Base-by-base conservation (phyloP, 805 yeast species). In the Blastobotrys muscicola region DNA sequence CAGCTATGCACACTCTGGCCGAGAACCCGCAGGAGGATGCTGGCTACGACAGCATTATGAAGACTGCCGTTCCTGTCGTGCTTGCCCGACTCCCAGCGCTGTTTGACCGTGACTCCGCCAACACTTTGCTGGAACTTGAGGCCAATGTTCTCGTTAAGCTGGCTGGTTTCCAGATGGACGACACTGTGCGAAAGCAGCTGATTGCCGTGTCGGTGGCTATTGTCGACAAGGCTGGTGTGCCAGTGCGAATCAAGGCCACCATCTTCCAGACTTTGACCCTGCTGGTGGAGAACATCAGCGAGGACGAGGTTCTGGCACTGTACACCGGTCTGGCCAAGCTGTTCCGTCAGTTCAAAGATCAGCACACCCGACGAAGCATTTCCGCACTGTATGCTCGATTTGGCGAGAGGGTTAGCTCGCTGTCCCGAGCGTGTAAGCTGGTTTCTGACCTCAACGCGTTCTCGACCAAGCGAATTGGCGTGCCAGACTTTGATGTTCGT, bases 401-500 rank as follows among this genome's bases (percentile, higher is more conserved):
- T 41, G 85, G 87, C 13, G 57, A 55, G 2, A 72, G 71, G 42
- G 57, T 62, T 5, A 12, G 15, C 10, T 10, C 34, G n/a, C 36
- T 41, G 8, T 8, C 30, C 3, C 37, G 45, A 2, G 75, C 80
- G 23, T 74, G 81, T 1, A 53, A 55, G 0, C 59, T 86, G n/a
- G 57, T 85, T 10, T 63, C 63, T 1, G 86, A 78, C 33, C 65
- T 90, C 47, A 89, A 92, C 57, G 68, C 95, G 0, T 84, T 69
- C 54, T 76, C 87, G 0, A 56, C 58, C 1, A 74, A 64, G 31
- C 70, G 85, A 42, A 64, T 86, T 44, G 79, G 77, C 29, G 87
- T 82, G 50, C 79, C 82, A 36, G 95, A 92, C 62, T 90, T 80
- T 59, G 90, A 79, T 46, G 73, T 74, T 43, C 71, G 95, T 47